Evolutionary conservation across 495 filamentous ascomycete species (phyloP).

Genomic region (Amphirosellinia nigrospora): DNA sequence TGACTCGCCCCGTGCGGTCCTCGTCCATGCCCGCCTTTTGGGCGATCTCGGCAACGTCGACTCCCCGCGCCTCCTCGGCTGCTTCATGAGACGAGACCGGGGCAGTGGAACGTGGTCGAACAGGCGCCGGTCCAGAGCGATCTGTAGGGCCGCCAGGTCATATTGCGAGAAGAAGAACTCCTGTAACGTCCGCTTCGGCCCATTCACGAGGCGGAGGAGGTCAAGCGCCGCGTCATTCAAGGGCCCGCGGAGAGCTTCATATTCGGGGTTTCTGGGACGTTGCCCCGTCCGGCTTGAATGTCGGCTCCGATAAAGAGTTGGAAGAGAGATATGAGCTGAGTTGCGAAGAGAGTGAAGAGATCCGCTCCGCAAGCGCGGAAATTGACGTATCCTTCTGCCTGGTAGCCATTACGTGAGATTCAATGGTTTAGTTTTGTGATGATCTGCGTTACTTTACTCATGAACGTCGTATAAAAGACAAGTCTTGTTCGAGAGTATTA

Average conservation of each 20-base stretch:
- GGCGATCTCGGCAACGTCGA: constrained; percentile 31
- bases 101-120: constrained; percentile 31
- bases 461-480: not conserved
- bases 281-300: not conserved
- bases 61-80: not conserved
- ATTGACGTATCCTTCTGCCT: constrained; percentile 7
- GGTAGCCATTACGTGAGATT: not conserved
- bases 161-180: constrained; percentile 26
- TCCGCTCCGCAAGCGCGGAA: constrained; percentile 6
- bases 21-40: constrained; percentile 32
- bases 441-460: not conserved
- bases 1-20: constrained; percentile 30
- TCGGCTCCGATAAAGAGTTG: constrained; percentile 1
- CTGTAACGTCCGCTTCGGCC: constrained; percentile 28
- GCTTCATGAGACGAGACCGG: not conserved
- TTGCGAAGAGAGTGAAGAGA: constrained; percentile 9
- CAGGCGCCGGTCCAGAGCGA: constrained; percentile 38
- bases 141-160: constrained; percentile 39
- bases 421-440: not conserved
- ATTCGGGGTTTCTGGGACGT: constrained; percentile 18
- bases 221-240: constrained; percentile 27
- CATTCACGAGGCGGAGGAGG: constrained; percentile 36
- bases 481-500: not conserved
- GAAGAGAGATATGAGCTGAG: not conserved
- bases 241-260: constrained; percentile 12